Evolutionary conservation across 179 eudicot species (phyloP).

Genomic region (Camellia oleifera): DNA sequence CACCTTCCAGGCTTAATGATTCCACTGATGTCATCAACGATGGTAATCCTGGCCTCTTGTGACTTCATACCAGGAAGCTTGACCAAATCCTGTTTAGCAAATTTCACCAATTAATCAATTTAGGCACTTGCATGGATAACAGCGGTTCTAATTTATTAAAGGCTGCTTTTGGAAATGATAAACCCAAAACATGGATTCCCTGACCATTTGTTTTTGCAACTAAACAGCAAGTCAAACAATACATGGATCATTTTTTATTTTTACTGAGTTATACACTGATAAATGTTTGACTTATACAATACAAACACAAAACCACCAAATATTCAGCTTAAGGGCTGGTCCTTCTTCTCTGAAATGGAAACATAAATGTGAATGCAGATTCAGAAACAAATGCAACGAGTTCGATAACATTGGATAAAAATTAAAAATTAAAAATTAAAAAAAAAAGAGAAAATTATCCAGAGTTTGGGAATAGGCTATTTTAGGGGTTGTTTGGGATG

Average conservation of each 20-base stretch:
- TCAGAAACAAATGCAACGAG: background rate
- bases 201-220: background rate
- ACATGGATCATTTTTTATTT: background rate
- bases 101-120: background rate
- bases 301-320: background rate
- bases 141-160: background rate
- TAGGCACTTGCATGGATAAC: background rate
- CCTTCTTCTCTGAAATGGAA: background rate
- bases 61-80: constrained; percentile 57
- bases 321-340: background rate
- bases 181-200: background rate
- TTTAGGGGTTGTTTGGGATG: too few relatives aligned
- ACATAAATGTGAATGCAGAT: background rate
- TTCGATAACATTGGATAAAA: background rate
- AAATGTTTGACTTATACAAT: background rate
- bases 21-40: constrained; percentile 68
- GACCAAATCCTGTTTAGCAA: constrained; percentile 37
- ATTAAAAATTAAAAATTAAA: too few relatives aligned
- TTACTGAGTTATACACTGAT: background rate
- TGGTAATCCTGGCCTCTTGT: constrained; percentile 53
- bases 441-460: too few relatives aligned
- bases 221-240: background rate
- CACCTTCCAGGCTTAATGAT: constrained; percentile 82
- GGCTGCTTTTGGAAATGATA: background rate
- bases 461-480: too few relatives aligned